A percentile compares a stretch with the other conserved stretches of the same genome.
These are phyloP conservation scores for Phytophthora hybrid DNA, from an alignment of 352 stramenopile species.

Conservation along the genomic window DNA sequence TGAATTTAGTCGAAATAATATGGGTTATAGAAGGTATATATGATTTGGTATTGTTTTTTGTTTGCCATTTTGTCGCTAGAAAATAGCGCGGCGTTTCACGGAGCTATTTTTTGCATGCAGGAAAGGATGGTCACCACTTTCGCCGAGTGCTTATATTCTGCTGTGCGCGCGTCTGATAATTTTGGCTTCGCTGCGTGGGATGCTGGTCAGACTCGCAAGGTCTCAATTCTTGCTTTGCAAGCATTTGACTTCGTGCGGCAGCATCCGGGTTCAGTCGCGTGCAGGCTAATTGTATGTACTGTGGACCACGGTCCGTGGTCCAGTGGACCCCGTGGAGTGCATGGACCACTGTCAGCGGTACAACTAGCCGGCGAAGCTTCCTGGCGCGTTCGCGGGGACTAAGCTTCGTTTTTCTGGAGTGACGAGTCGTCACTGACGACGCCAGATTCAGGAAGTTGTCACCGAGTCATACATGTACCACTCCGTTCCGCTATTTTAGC, in stretches of 20 bases:
- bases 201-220: not conserved
- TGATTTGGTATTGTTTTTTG: not conserved
- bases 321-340: no score
- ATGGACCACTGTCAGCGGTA: not conserved
- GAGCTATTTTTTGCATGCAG: not conserved
- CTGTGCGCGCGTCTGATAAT: not conserved
- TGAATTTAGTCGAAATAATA: no score
- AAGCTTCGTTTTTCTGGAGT: slow-evolving; percentile 24
- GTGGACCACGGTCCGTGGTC: no score
- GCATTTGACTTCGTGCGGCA: not conserved
- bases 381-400: slow-evolving; percentile 11
- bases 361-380: slow-evolving; percentile 9
- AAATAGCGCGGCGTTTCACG: not conserved
- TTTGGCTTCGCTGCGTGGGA: not conserved
- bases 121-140: not conserved
- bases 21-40: not conserved
- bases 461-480: no score
- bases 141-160: not conserved
- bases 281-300: no score
- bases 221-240: slow-evolving; percentile 2
- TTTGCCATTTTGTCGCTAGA: not conserved
- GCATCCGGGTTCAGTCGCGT: not conserved
- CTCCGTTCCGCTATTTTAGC: no score
- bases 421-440: no score
- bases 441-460: no score